Evolutionary conservation across 31 red algal genomes (phyloP), one percentile per base, ranked within the genome.

Genomic region (Asparagopsis taxiformis): DNA sequence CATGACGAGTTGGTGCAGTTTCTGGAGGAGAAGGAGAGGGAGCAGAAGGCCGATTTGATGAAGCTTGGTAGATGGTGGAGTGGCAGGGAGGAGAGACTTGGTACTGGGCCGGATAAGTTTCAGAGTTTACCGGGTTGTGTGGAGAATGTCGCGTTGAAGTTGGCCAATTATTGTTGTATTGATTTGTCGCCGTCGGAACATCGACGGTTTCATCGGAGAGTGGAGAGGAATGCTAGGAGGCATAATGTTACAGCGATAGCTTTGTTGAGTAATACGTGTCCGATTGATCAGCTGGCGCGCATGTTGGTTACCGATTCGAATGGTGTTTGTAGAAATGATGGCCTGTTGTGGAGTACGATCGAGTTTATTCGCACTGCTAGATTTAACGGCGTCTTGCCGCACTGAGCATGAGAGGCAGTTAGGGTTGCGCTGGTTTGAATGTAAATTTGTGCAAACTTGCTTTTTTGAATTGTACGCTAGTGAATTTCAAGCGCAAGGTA

Each of bases 261-360:
- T 19, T 34, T 72, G 52, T 51, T 72, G 68, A 55, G 50, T 21
- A 51, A 33, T 1, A 34, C 49, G 6, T 72, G 55, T 17, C 49
- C 44, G 0, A 51, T 51, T 1, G 51, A 72, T 7, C 39, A 35
- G 2, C 51, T 72, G 48, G 68, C 68, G 2, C 68, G 68, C 68
- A 72, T 72, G 68, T 51, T 72, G 1, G 51, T 72, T 2, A 72
- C 68, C 5, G 68, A 72, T n/a, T 54, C 68, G 3, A 35, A 33
- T 10, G 68, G 68, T 15, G 32, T 37, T 24, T 48, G 44, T 0
- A 26, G 52, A 9, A 21, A 51, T 1, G 51, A 58, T 21, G 51
- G 55, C 6, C 41, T 46, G 13, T 26, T 72, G 68, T 58, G 68
- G 51, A 33, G 49, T 32, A 58, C 68, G 0, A 51, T 52, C 1